Evolutionary conservation across 345 rosid species (phyloP), one percentile per base, ranked within the genome.

Genomic region (Barbarea vulgaris): DNA sequence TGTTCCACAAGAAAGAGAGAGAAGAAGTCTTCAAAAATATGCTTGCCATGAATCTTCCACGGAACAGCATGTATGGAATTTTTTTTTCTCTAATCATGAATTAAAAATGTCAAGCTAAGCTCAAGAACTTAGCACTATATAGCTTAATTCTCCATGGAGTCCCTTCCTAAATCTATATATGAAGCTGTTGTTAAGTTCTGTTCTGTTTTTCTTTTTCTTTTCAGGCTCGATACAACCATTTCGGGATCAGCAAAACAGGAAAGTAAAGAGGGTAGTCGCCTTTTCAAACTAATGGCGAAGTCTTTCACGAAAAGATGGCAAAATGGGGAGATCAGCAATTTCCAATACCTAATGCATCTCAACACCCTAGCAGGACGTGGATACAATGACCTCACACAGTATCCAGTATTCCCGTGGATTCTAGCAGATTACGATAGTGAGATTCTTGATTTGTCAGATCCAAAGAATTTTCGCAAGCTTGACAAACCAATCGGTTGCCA

Each of bases 401-500:
- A 93, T 83, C 98, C 98, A 25, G 93, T 93, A 63, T 91, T 93
- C 79, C 98, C 97, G 31, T 93, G 98, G 98, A 88, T 93, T 74
- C 88, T 93, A 54, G 88, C 93, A 10, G 92, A 93, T 80, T 91
- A 91, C 77, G 96, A 89, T 62, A 88, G 96, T 67, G 96, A 86
- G 79, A 76, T 60, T 82, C 90, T 93, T 65, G 92, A 93, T 70
- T 80, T 89, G 8, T 89, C 88, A 57, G 81, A 91, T 85, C 91
- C 91, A 65, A 86, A 80, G 66, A 81, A 82, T 67, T 93, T 88
- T 57, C 93, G 97, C 47, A 87, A 85, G 70, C 89, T 93, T 69
- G 89, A 91, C 75, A 93, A 91, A 80, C 96, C 98, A 75, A 91
- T 93, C 93, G 98, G 98, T 60, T 93, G 98, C 83, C 98, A 93